These are phyloP conservation scores for Cupressus sempervirens DNA, from an alignment of 75 land plant species.

Conservation along the genomic window DNA sequence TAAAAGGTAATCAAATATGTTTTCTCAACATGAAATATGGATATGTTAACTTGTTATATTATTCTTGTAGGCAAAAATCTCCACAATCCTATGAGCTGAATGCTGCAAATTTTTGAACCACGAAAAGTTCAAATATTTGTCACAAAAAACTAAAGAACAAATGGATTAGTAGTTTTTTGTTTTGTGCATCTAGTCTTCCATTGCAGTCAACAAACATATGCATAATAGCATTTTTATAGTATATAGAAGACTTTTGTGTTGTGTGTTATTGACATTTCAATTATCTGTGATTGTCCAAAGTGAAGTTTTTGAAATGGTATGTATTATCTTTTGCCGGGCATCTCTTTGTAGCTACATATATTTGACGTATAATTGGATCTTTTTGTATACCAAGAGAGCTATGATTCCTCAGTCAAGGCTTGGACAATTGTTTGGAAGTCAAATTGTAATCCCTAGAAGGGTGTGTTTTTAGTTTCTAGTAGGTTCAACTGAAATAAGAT, in stretches of 20 bases:
- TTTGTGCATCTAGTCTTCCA: neutral
- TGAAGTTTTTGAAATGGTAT: neutral
- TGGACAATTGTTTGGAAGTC: neutral
- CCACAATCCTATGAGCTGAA: neutral
- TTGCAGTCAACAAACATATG: neutral
- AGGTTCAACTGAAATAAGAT: too few relatives aligned
- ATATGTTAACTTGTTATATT: neutral
- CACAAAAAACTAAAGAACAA: neutral
- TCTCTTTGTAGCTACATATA: too few relatives aligned
- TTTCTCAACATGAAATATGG: neutral
- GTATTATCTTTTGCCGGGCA: too few relatives aligned
- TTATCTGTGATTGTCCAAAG: neutral
- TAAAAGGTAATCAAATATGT: too few relatives aligned
- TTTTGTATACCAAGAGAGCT: neutral
- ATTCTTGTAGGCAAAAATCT: neutral
- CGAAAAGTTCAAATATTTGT: neutral
- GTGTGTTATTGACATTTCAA: neutral
- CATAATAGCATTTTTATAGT: neutral
- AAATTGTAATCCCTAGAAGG: too few relatives aligned
- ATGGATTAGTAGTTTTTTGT: neutral
- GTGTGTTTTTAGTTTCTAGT: too few relatives aligned
- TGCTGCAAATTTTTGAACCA: too few relatives aligned
- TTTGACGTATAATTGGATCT: neutral
- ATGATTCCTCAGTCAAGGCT: neutral
- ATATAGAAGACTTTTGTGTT: too few relatives aligned